These are phyloP conservation scores for Macrolepiota dolichaula DNA, from an alignment of 768 basidiomycete genomes.

Conservation along the genomic window DNA sequence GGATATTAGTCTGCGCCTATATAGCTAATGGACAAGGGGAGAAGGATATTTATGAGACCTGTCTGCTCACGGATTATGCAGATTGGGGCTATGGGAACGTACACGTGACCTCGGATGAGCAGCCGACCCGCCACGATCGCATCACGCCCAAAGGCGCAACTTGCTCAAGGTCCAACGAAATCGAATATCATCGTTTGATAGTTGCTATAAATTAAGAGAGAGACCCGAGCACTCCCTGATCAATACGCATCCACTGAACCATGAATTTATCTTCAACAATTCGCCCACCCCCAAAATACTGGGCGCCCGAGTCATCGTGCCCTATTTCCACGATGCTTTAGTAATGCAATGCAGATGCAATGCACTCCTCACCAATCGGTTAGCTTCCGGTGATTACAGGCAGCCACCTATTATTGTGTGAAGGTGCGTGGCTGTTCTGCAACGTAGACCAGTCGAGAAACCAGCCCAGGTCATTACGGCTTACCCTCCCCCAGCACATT, in stretches of 20 bases:
- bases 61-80: neutral
- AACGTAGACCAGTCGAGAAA: too few species aligned
- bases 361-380: neutral
- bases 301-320: too few species aligned
- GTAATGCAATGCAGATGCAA: neutral
- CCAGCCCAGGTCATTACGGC: too few species aligned
- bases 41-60: neutral
- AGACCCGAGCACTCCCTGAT: too few species aligned
- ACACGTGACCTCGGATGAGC: slow-evolving; percentile 1
- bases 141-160: neutral
- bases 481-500: too few species aligned
- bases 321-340: neutral
- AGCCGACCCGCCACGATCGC: neutral
- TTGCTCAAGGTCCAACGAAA: neutral
- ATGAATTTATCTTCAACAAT: too few species aligned
- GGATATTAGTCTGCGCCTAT: neutral
- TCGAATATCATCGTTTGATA: neutral
- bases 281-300: too few species aligned
- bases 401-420: neutral
- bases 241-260: too few species aligned
- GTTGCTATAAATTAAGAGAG: too few species aligned
- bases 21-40: neutral
- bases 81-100: neutral
- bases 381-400: neutral
- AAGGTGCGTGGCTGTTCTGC: neutral